Conservation (phyloP, 345 rosid species). For the Acer campestre region DNA sequence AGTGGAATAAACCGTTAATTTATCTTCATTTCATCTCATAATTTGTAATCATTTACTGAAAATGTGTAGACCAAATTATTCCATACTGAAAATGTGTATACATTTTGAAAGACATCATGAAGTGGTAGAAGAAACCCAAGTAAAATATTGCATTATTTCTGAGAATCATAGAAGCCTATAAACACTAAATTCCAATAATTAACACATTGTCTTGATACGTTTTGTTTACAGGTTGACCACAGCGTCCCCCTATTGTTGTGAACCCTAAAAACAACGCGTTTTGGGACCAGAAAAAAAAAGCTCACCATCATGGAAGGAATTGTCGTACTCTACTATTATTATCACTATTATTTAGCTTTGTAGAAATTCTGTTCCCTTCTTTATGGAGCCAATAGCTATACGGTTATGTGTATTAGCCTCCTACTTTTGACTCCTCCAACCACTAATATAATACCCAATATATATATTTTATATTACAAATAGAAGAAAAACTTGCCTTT, state of each 20-base stretch:
- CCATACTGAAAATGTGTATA: too few relatives aligned
- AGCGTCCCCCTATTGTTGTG: slow-evolving; percentile 34
- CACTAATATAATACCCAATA: not conserved
- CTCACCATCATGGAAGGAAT: too few relatives aligned
- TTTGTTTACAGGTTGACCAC: slow-evolving; percentile 44
- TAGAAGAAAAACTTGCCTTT: not conserved
- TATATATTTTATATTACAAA: not conserved
- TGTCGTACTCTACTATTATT: too few relatives aligned
- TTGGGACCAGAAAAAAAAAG: slow-evolving; percentile 9
- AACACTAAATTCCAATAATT: not conserved
- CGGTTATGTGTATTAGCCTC: not conserved
- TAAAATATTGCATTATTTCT: not conserved
- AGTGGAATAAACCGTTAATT: not conserved
- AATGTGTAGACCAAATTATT: too few relatives aligned
- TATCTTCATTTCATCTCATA: not conserved
- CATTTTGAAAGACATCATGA: too few relatives aligned
- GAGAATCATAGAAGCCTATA: not conserved
- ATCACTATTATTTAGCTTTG: not conserved
- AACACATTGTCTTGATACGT: slow-evolving; percentile 7
- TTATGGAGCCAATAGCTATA: not conserved
- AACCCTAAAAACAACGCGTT: slow-evolving; percentile 13
- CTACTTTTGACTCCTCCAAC: slow-evolving; percentile 11
- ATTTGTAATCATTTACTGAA: too few relatives aligned
- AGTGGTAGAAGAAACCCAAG: not conserved
- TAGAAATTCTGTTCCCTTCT: not conserved